Percentiles rank a stretch among this genome's conserved stretches.
These are phyloP conservation scores for Heliocybe sulcata DNA, from an alignment of 1,284 basidiomycete species.

Conservation along the genomic window DNA sequence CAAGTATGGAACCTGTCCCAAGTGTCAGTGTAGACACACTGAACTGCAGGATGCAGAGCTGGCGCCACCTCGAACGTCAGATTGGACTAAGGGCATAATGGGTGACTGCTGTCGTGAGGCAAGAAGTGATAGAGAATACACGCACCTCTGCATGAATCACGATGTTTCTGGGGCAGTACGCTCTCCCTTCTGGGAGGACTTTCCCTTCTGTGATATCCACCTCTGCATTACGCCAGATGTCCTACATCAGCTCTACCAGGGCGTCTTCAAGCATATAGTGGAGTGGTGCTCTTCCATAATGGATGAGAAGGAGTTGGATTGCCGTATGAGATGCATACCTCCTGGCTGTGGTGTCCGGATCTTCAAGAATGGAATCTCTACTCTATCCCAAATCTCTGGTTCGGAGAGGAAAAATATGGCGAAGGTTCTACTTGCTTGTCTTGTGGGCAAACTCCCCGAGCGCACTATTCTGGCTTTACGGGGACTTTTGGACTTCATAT, in stretches of 20 bases:
- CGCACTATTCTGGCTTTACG: too few species aligned
- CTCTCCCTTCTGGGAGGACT: constrained; percentile 10
- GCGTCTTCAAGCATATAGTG: neutral
- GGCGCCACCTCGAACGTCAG: neutral
- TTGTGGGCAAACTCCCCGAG: too few species aligned
- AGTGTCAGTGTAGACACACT: constrained; percentile 9
- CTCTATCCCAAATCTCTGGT: neutral
- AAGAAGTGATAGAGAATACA: constrained; percentile 1
- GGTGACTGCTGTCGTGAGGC: neutral
- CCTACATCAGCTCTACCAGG: constrained; percentile 4
- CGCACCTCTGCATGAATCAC: constrained; percentile 4
- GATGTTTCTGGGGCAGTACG: neutral
- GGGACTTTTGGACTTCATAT: neutral
- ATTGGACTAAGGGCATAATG: neutral
- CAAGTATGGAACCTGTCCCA: constrained; percentile 13
- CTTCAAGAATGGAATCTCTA: neutral
- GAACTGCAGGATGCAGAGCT: constrained; percentile 8
- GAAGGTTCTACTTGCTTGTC: too few species aligned
- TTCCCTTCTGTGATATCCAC: constrained; percentile 4
- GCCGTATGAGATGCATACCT: neutral
- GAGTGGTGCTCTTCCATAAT: neutral
- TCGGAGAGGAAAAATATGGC: neutral
- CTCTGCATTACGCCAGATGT: constrained; percentile 3
- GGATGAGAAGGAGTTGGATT: neutral
- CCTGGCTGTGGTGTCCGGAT: neutral